Percentiles rank a stretch among this genome's conserved stretches.
These are phyloP conservation scores for Strobilomyces confusus DNA, from an alignment of 768 basidiomycete genomes.

Conservation along the genomic window DNA sequence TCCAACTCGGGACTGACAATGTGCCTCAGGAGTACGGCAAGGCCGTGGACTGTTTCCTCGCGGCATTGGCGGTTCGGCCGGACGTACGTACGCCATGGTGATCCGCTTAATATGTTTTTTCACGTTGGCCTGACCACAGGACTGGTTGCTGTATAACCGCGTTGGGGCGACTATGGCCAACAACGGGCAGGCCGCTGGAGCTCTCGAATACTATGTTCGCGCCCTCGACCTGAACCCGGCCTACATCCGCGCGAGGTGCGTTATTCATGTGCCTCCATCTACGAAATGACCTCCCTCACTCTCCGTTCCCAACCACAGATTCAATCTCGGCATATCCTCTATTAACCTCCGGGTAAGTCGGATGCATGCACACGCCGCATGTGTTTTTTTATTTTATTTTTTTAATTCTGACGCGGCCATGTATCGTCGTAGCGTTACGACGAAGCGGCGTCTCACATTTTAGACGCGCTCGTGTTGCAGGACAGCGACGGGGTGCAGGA, in stretches of 20 bases:
- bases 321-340: slow-evolving; percentile 90
- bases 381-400: slow-evolving; percentile 3
- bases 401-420: not conserved
- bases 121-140: slow-evolving; percentile 40
- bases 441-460: slow-evolving; percentile 81
- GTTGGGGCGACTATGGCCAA: slow-evolving; percentile 95
- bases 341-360: slow-evolving; percentile 74
- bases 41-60: slow-evolving; percentile 89
- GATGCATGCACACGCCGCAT: too few species aligned
- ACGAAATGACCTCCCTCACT: not conserved
- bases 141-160: slow-evolving; percentile 90
- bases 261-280: not conserved
- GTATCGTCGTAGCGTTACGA: slow-evolving; percentile 59
- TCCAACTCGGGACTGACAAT: not conserved
- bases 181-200: slow-evolving; percentile 71
- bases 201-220: slow-evolving; percentile 81
- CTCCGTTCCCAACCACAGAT: slow-evolving; percentile 45
- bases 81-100: slow-evolving; percentile 49
- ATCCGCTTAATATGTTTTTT: not conserved
- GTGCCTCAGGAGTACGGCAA: slow-evolving; percentile 74
- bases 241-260: slow-evolving; percentile 84
- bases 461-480: slow-evolving; percentile 88
- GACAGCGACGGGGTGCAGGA: slow-evolving; percentile 75
- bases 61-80: slow-evolving; percentile 84
- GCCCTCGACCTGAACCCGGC: slow-evolving; percentile 85